phyloP scores from a whole-genome alignment of 495 filamentous ascomycete species.

The Aspergillus sclerotiicarbonarius region DNA sequence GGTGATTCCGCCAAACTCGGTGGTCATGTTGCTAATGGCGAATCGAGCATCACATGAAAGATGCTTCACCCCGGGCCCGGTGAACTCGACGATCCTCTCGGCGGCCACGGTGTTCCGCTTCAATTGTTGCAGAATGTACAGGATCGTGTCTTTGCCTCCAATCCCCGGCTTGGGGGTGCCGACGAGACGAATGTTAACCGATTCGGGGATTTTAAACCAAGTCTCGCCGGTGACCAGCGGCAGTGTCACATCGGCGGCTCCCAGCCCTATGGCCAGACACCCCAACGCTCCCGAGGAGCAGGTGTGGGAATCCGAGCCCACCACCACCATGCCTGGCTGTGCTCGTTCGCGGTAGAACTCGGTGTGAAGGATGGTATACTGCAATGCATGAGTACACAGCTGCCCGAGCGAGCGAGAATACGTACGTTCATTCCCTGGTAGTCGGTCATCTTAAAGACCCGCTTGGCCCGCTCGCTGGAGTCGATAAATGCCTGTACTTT shows the following conservation, averaged over 20 bases:
- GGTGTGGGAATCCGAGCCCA: constrained; percentile 50
- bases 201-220: constrained; percentile 48
- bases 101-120: constrained; percentile 47
- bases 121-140: constrained; percentile 42
- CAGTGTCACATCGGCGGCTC: constrained; percentile 45
- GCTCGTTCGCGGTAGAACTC: constrained; percentile 45
- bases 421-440: constrained; percentile 43
- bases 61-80: constrained; percentile 32
- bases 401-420: background rate
- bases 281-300: constrained; percentile 42
- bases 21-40: constrained; percentile 49
- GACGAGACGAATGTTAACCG: constrained; percentile 35
- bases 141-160: constrained; percentile 47
- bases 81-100: constrained; percentile 47
- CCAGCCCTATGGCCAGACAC: constrained; percentile 43
- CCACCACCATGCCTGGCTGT: constrained; percentile 43
- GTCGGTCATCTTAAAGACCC: constrained; percentile 44
- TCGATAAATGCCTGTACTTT: constrained; percentile 35
- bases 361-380: constrained; percentile 49
- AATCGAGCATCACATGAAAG: constrained; percentile 45
- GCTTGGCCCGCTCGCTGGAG: constrained; percentile 30
- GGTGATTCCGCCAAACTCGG: constrained; percentile 47
- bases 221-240: constrained; percentile 45
- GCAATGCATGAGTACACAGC: background rate
- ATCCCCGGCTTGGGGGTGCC: constrained; percentile 35